Conservation (phyloP, 2,329 filamentous ascomycete genomes). For the Diaporthe ampelina region DNA sequence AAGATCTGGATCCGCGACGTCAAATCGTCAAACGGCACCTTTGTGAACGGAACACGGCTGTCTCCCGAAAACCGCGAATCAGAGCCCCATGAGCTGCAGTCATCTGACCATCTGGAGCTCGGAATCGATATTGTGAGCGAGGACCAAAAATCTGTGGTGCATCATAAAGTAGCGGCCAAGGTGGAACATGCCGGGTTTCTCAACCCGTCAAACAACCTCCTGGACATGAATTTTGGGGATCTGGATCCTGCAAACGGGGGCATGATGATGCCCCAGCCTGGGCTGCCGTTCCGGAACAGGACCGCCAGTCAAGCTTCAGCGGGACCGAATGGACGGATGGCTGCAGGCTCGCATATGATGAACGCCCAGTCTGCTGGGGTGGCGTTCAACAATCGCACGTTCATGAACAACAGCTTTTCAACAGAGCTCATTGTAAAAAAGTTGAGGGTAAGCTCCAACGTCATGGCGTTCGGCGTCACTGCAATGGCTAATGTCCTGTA, state of each 20-base stretch:
- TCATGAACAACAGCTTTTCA: slow-evolving; percentile 58
- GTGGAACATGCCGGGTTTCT: slow-evolving; percentile 95
- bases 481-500: slow-evolving; percentile 54
- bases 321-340: slow-evolving; percentile 72
- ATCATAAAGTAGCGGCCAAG: slow-evolving; percentile 97
- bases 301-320: slow-evolving; percentile 77
- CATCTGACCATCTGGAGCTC: slow-evolving; percentile 91
- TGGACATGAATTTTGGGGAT: slow-evolving; percentile 94
- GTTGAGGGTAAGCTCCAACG: slow-evolving; percentile 74
- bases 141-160: slow-evolving; percentile 97
- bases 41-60: slow-evolving; percentile 91
- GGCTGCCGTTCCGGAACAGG: slow-evolving; percentile 79
- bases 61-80: slow-evolving; percentile 97
- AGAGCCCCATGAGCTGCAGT: slow-evolving; percentile 92
- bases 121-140: slow-evolving; percentile 99
- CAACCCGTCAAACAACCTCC: slow-evolving; percentile 78
- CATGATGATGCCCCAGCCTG: slow-evolving; percentile 77
- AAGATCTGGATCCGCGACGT: slow-evolving; percentile 98
- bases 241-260: slow-evolving; percentile 84
- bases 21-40: slow-evolving; percentile 98
- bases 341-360: slow-evolving; percentile 62
- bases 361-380: slow-evolving; percentile 68
- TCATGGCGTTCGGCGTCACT: slow-evolving; percentile 43
- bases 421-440: slow-evolving; percentile 96
- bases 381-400: slow-evolving; percentile 51